A percentile compares a stretch with the other conserved stretches of the same genome.
Conservation (phyloP, 164 flowering plant genomes). For the Kalanchoe fedtschenkoi region DNA sequence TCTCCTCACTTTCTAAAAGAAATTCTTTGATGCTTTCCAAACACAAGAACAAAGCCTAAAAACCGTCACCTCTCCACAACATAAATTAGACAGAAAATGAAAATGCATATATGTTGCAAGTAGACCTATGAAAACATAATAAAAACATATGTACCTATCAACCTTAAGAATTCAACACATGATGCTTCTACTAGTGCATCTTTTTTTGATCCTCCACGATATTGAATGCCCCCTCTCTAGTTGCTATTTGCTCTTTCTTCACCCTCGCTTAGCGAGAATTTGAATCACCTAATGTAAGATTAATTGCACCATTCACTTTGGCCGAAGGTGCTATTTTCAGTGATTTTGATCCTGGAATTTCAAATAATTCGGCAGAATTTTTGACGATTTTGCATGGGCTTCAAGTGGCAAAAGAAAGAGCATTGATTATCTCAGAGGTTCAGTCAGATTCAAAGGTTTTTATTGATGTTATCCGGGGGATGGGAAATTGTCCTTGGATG, state of each 20-base stretch:
- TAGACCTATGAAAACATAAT: neutral
- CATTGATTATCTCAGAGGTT: too few relatives aligned
- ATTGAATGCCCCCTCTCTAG: slow-evolving; percentile 64
- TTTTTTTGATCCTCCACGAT: slow-evolving; percentile 86
- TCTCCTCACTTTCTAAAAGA: too few relatives aligned
- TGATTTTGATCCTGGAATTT: too few relatives aligned
- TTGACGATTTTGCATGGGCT: too few relatives aligned
- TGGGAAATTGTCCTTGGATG: too few relatives aligned
- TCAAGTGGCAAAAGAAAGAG: too few relatives aligned
- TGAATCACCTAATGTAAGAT: slow-evolving; percentile 75
- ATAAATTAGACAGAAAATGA: neutral
- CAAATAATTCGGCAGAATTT: too few relatives aligned
- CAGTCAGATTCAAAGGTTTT: too few relatives aligned
- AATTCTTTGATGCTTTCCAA: too few relatives aligned
- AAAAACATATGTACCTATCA: slow-evolving; percentile 47
- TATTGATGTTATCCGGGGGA: too few relatives aligned
- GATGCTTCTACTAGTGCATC: slow-evolving; percentile 97
- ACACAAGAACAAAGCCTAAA: too few relatives aligned
- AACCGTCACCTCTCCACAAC: slow-evolving; percentile 29
- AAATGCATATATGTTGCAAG: neutral
- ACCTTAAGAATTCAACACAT: slow-evolving; percentile 82
- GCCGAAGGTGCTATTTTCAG: too few relatives aligned
- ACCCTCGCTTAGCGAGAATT: slow-evolving; percentile 83
- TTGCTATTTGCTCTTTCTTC: slow-evolving; percentile 78
- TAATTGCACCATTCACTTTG: slow-evolving; percentile 78